Percentiles rank a stretch among this genome's conserved stretches.
Conservation (phyloP, 2,329 filamentous ascomycete species). For the Magnaporthiopsis rhizophila region DNA sequence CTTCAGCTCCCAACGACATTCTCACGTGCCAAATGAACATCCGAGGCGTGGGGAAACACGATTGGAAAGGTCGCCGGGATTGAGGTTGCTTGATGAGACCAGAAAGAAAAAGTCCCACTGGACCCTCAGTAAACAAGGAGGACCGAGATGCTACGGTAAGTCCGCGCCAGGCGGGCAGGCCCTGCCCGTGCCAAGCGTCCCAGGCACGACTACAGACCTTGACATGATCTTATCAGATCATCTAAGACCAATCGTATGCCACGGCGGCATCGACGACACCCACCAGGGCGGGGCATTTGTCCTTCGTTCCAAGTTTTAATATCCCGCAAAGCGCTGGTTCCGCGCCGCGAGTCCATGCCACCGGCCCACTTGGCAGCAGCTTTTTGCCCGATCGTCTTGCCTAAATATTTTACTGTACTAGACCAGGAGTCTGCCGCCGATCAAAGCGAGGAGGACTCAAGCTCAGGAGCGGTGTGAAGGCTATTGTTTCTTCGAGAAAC, state of each 20-base stretch:
- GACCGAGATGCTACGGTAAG: neutral
- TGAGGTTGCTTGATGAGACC: no score
- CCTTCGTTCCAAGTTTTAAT: no score
- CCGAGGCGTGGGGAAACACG: neutral
- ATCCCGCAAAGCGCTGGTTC: neutral
- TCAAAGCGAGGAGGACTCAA: no score
- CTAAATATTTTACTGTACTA: neutral
- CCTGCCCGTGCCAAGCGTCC: neutral
- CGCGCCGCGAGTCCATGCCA: neutral
- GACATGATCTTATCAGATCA: constrained; percentile 19
- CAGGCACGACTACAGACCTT: neutral
- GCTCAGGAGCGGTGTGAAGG: no score
- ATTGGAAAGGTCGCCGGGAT: no score
- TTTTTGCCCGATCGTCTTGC: neutral
- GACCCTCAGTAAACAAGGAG: neutral
- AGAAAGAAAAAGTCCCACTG: neutral
- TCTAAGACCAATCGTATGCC: constrained; percentile 14
- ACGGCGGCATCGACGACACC: neutral
- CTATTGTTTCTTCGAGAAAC: no score
- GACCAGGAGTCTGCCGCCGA: no score
- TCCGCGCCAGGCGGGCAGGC: no score
- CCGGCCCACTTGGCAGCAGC: neutral
- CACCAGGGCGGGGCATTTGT: neutral
- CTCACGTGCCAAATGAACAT: neutral
- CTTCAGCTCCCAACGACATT: neutral